Evolutionary conservation across 208 protist species (phyloP).

Genomic region (Leishmania tropica): DNA sequence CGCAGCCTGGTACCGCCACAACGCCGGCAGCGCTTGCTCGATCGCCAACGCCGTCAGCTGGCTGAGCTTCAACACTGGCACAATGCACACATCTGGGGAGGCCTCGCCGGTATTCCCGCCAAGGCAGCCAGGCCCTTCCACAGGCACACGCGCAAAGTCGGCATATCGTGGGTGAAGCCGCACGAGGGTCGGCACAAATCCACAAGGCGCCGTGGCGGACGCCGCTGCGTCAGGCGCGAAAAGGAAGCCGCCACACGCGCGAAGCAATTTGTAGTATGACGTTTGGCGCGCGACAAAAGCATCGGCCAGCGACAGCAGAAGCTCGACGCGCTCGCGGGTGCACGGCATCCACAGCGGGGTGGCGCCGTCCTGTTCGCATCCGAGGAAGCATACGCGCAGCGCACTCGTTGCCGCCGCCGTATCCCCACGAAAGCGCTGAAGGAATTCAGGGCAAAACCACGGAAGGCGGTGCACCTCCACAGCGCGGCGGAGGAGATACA

Average conservation of each 20-base stretch:
- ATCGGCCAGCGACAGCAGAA: constrained; percentile 59
- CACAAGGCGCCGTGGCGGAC: background rate
- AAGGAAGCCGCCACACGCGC: constrained; percentile 43
- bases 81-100: background rate
- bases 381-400: constrained; percentile 62
- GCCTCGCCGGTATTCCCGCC: too few species aligned
- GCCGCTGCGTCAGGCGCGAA: constrained; percentile 31
- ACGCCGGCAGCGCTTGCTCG: constrained; percentile 46
- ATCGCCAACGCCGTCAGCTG: constrained; percentile 77
- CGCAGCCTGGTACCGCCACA: constrained; percentile 36
- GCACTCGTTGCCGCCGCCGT: constrained; percentile 36
- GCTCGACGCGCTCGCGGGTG: constrained; percentile 48
- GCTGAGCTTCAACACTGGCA: constrained; percentile 79
- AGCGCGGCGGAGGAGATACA: constrained; percentile 58
- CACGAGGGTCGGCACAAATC: constrained; percentile 62
- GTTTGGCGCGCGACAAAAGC: constrained; percentile 25
- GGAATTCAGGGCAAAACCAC: constrained; percentile 66
- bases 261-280: constrained; percentile 62
- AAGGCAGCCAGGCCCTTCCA: background rate
- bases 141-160: constrained; percentile 39
- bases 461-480: constrained; percentile 59
- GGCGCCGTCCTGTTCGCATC: constrained; percentile 51
- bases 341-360: constrained; percentile 83
- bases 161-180: constrained; percentile 67
- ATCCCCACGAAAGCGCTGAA: constrained; percentile 38